Percentiles rank a stretch among this genome's conserved stretches.
phyloP scores from a whole-genome alignment of 208 protist species.

The Porcisia hertigi region DNA sequence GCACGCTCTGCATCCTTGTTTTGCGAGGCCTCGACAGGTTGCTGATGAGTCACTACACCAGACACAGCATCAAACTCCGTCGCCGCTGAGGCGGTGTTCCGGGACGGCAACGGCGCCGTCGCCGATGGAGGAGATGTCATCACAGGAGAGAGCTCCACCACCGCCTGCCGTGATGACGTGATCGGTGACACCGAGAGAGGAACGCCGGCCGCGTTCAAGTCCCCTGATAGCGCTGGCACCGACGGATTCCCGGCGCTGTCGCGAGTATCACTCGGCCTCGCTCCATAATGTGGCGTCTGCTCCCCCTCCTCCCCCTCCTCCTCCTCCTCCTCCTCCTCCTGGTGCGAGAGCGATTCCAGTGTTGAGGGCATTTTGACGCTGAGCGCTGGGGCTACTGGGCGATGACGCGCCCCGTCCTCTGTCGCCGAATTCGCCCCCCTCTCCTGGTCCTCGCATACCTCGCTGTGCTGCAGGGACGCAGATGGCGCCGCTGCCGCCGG shows the following conservation, averaged over 20 bases:
- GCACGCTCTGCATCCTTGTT: neutral
- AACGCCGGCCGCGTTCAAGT: neutral
- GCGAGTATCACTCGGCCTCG: neutral
- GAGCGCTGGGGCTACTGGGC: neutral
- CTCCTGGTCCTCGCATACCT: neutral
- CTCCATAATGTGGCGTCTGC: neutral
- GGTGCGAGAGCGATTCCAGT: too few species aligned
- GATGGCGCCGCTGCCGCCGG: neutral
- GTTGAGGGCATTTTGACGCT: too few species aligned
- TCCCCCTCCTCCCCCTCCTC: too few species aligned
- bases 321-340: too few species aligned
- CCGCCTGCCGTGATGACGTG: neutral
- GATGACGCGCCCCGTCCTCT: neutral
- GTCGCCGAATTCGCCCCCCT: neutral
- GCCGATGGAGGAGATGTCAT: too few species aligned
- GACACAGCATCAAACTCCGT: neutral
- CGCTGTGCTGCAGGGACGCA: neutral
- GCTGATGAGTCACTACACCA: neutral
- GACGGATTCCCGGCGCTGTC: neutral
- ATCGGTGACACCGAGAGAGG: neutral
- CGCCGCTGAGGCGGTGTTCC: neutral
- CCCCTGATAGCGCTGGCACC: neutral
- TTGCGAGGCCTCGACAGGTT: neutral
- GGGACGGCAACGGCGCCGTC: neutral
- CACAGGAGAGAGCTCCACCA: neutral